Evolutionary conservation across 495 filamentous ascomycete species (phyloP), one percentile per base, ranked within the genome.

Genomic region (Stereocaulon alpinum): DNA sequence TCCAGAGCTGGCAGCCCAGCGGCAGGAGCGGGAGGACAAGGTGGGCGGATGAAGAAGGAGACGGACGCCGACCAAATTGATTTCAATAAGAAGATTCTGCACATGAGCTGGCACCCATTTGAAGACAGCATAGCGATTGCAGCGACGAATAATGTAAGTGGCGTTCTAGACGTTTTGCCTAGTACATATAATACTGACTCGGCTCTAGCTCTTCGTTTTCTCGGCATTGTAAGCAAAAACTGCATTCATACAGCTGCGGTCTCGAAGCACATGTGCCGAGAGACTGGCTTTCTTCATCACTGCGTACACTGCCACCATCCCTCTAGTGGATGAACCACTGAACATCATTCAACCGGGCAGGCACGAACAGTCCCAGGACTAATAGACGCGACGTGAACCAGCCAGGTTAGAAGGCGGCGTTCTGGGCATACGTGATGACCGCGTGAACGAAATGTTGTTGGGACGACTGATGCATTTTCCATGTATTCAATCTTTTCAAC

Each of bases 91-190:
- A 98, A 98, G 84, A 98, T 98, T 70, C 69, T 98, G 71, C 93
- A 98, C 71, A 98, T 98, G 93, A 97, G 93, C 75, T 98, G 93
- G 93, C 93, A 98, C 83, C 93, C 93, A 50, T 96, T 90, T 70
- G 93, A 98, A 77, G 93, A 98, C 76, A 96, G 92, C 74, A 98
- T 98, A 77, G 93, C 93, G 45, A 98, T 98, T 79, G 93, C 93
- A 60, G 93, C 93, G 52, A 98, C 93, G 61, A 98, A 98, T 78
- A 98, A 98, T 74, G 93, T 97, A 74, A 86, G 89, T 80, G 15
- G 44, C 20, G 3, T 6, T 30, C 37, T 17, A 55, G 4, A 40
- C 58, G 10, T 40, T 18, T 55, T 22, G 53, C 7, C 15, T 12
- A 30, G 17, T 48, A 18, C 37, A 20, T 50, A 2, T 12, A 30